Conservation (phyloP, 768 basidiomycete species). For the Russula virescens region DNA sequence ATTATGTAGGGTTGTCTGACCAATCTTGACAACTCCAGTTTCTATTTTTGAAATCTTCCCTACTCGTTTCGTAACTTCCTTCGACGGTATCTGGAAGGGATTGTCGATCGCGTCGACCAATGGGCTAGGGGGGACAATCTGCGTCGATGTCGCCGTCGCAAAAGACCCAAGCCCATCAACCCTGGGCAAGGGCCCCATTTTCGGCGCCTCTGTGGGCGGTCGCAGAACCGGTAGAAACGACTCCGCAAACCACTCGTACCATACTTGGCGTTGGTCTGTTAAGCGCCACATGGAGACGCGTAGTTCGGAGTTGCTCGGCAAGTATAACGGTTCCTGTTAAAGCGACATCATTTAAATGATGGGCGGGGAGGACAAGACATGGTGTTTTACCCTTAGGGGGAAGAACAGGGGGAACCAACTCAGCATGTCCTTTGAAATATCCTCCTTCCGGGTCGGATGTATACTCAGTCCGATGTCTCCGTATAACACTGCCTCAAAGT, state of each 20-base stretch:
- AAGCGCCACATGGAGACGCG: slow-evolving; percentile 93
- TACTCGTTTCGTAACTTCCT: slow-evolving; percentile 15
- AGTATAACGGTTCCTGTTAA: slow-evolving; percentile 81
- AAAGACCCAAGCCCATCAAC: slow-evolving; percentile 26
- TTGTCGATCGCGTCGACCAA: slow-evolving; percentile 61
- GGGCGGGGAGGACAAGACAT: too few relatives aligned
- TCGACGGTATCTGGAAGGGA: slow-evolving; percentile 27
- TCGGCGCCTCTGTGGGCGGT: slow-evolving; percentile 32
- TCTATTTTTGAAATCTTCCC: slow-evolving; percentile 27
- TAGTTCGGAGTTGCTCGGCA: slow-evolving; percentile 88
- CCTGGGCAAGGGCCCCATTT: slow-evolving; percentile 24
- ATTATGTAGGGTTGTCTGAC: slow-evolving; percentile 91
- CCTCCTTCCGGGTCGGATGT: slow-evolving; percentile 82
- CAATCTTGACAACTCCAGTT: slow-evolving; percentile 73
- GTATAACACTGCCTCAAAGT: slow-evolving; percentile 94
- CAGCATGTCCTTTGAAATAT: slow-evolving; percentile 91
- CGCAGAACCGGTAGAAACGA: slow-evolving; percentile 70
- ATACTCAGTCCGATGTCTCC: slow-evolving; percentile 88
- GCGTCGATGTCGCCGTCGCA: slow-evolving; percentile 25
- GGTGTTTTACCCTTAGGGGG: slow-evolving; percentile 71
- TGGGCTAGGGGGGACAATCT: slow-evolving; percentile 49
- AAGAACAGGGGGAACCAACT: slow-evolving; percentile 99
- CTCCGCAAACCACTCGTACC: slow-evolving; percentile 99
- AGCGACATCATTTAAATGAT: too few relatives aligned
- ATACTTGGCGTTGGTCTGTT: slow-evolving; percentile 83